These are phyloP conservation scores for Aquilaria malaccensis DNA, from an alignment of 345 rosid genomes.

Conservation along the genomic window DNA sequence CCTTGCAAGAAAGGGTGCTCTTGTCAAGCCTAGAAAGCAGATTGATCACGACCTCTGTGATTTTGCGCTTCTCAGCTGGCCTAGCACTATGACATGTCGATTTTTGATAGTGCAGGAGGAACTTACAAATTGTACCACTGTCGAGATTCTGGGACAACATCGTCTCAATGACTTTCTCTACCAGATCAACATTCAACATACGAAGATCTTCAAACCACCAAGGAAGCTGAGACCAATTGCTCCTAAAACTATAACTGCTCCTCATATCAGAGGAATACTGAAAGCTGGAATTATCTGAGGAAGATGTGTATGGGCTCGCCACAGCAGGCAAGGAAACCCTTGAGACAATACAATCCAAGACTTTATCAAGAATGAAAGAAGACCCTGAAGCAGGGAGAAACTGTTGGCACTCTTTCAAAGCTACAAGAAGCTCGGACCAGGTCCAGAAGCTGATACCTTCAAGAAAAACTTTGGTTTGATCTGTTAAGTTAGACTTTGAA, in stretches of 20 bases:
- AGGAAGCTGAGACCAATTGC: constrained; percentile 12
- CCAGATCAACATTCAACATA: constrained; percentile 26
- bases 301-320: constrained; percentile 21
- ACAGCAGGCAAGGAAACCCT: constrained; percentile 22
- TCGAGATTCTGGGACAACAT: constrained; percentile 27
- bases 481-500: constrained; percentile 11
- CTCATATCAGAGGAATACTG: constrained; percentile 25
- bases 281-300: constrained; percentile 26
- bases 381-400: constrained; percentile 20
- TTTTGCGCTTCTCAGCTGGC: constrained; percentile 21
- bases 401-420: constrained; percentile 39
- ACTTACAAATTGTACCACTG: constrained; percentile 25
- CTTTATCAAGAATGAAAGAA: constrained; percentile 24
- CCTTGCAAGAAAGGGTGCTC: constrained; percentile 32
- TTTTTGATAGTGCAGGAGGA: constrained; percentile 33
- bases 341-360: constrained; percentile 22
- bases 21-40: constrained; percentile 27
- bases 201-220: constrained; percentile 50
- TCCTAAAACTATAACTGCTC: constrained; percentile 26
- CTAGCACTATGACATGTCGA: constrained; percentile 17
- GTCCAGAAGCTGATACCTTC: constrained; percentile 39
- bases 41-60: constrained; percentile 20
- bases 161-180: constrained; percentile 20
- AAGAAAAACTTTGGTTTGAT: constrained; percentile 26
- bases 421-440: constrained; percentile 46